Evolutionary conservation across 768 basidiomycete genomes (phyloP), one percentile per base, ranked within the genome.

Genomic region (Suillus ampliporus): DNA sequence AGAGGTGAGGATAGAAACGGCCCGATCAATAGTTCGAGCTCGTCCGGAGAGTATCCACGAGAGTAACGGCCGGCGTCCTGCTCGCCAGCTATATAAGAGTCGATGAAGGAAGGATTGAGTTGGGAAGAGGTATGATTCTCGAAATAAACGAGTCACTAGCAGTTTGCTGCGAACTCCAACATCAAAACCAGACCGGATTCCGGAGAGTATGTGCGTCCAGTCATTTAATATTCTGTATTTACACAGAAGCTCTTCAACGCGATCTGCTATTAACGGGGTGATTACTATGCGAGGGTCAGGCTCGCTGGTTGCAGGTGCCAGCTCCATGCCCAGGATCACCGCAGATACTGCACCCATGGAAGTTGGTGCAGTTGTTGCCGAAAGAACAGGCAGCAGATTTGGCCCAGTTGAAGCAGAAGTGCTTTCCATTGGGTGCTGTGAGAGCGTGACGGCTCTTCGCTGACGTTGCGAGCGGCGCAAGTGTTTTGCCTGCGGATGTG

Each of bases 51-150:
- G 64, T 70, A 80, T 1, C 71, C 64, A 1, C 48, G 23, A 0
- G 80, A 74, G 61, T 80, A 79, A 34, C 76, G 73, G 13, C 76
- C 74, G n/a, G 75, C 71, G 0, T 64, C 68, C 9, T 74, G 69
- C 61, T 81, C 74, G 43, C 51, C 38, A 0, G 47, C n/a, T n/a
- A 82, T 80, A 61, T 81, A 77, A 1, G 63, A 52, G 15, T 68
- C 51, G 40, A 80, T 76, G 46, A 77, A 77, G 5, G 1, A 53
- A 2, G 73, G 67, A 47, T 77, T 69, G 15, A 76, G 60, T 3
- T 19, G 23, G 0, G 73, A 64, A 14, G 77, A 80, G 0, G 68
- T 35, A 61, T 80, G 80, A 67, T 80, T 81, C 41, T 68, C 63
- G 69, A 75, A 77, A 67, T 65, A 72, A 63, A n/a, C n/a, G n/a